Evolutionary conservation across 257 asterid species (phyloP), one percentile per base, ranked within the genome.

Genomic region (Capsicum pubescens): DNA sequence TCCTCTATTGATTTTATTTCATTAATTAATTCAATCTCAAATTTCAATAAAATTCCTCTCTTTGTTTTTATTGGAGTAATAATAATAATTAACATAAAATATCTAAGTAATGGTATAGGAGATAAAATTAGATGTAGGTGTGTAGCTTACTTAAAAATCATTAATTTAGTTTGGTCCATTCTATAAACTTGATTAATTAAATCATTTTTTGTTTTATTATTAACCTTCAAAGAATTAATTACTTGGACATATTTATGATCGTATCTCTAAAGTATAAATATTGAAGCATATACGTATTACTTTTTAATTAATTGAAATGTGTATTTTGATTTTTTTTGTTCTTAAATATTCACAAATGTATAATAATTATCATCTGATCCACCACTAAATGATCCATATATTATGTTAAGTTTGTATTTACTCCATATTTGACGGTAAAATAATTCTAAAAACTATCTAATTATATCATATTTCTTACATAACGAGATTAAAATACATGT

Each of bases 41-140:
- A 60, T 76, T 84, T 74, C 89, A 64, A 87, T 81, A 67, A 77
- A 72, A 87, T 84, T 87, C 82, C 61, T 48, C n/a, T 84, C 52
- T 81, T 61, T 81, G 84, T 71, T 50, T 74, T 50, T 66, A 81
- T 54, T 61, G 48, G 21, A 50, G 3, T 48, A 21, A 50, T 74
- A 59, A 72, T 48, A 36, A 50, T 74, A 59, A 72, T 74, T 17
- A 14, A 10, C 19, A n/a, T 26, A 54, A 64, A 32, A 52, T 2
- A 2, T 26, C n/a, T 15, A 57, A 54, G 8, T 9, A 8, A 56
- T 21, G 19, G 44, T 39, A 39, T 14, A 8, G 46, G 46, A 76
- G 8, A 76, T 48, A 6, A 60, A 60, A 46, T 21, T 76, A 15
- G 15, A 21, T 50, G 63, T 52, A 50, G 48, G 81, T 74, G 6